Base-by-base conservation (phyloP, 495 filamentous ascomycete species). In the Extremus antarcticus region DNA sequence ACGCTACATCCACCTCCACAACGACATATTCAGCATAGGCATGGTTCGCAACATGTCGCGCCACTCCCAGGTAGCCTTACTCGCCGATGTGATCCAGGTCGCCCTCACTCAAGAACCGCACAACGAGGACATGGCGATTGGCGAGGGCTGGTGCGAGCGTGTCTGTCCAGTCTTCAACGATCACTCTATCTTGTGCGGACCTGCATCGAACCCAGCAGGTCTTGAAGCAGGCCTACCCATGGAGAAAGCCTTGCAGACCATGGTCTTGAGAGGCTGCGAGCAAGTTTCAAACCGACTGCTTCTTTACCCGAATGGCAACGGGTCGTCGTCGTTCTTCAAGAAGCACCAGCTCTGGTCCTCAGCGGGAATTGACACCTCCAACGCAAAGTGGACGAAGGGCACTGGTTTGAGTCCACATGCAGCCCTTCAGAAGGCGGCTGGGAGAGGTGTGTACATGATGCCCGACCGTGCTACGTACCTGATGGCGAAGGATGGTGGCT, bases 71-170 rank as follows among this genome's bases (percentile, higher is more conserved):
- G n/a, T 47, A 2, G 51, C 39, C 3, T 23, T 54, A 19, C 24
- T 54, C 3, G 41, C 3, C 3, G 40, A 47, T 25, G n/a, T 45
- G 20, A 24, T 47, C 3, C 39, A 54, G n/a, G 39, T 54, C 10
- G 51, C 51, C 7, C 24, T 54, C 9, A 54, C 51, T 3, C 47
- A 54, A 16, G 51, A 54, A 25, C 51, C 39, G 21, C 13, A 21
- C 17, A 45, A 9, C 47, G 51, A 54, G 41, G 21, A 54, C 3
- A 22, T 54, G 22, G 40, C 51, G 39, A 23, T 21, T 8, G 24
- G 22, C 10, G 51, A 54, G 24, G 51, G 51, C 4, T 54, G 51
- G 51, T 21, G 17, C 20, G 10, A 23, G 20, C 9, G 39, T 10
- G 51, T 47, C 7, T 11, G 20, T 10, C 43, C 43, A 21, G 51